Percentiles rank a stretch among this genome's conserved stretches.
Conservation (phyloP, 352 stramenopile species). For the Pythium apleroticum region DNA sequence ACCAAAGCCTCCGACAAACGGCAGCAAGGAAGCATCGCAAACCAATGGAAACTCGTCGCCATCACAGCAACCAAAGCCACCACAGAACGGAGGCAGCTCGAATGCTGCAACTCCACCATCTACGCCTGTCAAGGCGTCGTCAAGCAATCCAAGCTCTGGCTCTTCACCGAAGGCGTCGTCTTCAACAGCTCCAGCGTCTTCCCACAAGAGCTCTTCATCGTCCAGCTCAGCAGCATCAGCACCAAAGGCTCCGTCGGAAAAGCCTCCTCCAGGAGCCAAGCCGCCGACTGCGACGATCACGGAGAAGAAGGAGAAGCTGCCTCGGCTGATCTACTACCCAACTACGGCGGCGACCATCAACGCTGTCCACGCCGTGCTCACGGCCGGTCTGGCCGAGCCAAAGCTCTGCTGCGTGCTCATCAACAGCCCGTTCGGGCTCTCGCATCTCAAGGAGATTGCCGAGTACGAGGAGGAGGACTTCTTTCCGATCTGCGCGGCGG, state of each 20-base stretch:
- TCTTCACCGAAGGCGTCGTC: background rate
- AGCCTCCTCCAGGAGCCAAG: slow-evolving; percentile 15
- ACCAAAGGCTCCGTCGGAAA: background rate
- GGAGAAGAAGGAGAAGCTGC: slow-evolving; percentile 45
- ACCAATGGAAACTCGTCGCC: background rate
- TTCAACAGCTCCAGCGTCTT: background rate
- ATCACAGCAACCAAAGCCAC: background rate
- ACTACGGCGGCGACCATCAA: slow-evolving; percentile 67
- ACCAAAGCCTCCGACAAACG: background rate
- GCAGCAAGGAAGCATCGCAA: background rate
- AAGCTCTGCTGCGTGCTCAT: slow-evolving; percentile 60
- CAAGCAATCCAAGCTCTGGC: background rate
- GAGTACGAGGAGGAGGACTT: slow-evolving; percentile 52
- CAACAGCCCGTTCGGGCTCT: slow-evolving; percentile 57
- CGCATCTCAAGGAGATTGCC: slow-evolving; percentile 56
- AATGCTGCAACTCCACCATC: background rate
- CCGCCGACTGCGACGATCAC: slow-evolving; percentile 29
- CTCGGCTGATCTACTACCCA: slow-evolving; percentile 58
- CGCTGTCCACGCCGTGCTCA: slow-evolving; percentile 52
- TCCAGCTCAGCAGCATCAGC: background rate
- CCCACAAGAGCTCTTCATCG: background rate
- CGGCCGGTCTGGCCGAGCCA: slow-evolving; percentile 44
- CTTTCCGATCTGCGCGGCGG: slow-evolving; percentile 58
- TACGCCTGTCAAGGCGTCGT: no score
- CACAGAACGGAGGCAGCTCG: background rate